These are phyloP conservation scores for Ophiostoma fasciatum DNA, from an alignment of 2,329 filamentous ascomycete species.

Conservation along the genomic window DNA sequence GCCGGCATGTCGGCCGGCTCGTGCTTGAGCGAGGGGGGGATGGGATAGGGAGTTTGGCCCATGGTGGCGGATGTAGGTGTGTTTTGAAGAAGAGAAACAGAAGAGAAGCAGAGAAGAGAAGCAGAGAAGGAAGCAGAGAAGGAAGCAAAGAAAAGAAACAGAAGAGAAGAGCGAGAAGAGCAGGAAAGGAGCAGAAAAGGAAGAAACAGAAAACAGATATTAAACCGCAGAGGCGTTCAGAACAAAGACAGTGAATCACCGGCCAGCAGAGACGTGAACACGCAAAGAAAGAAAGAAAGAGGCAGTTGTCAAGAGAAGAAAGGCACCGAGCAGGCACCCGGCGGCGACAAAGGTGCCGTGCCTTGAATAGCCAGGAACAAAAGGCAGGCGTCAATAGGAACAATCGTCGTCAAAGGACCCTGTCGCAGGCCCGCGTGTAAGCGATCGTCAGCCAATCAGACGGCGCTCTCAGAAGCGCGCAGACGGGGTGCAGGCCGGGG, in stretches of 20 bases:
- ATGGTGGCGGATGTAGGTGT: constrained; percentile 12
- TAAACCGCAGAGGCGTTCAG: neutral
- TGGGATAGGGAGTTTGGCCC: constrained; percentile 13
- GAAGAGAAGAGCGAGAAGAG: constrained; percentile 1
- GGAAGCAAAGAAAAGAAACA: constrained; percentile 4
- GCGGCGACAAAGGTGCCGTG: too few species aligned
- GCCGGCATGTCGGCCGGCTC: constrained; percentile 19
- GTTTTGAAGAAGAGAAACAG: constrained; percentile 16
- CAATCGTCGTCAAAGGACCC: too few species aligned
- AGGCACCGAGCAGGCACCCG: too few species aligned
- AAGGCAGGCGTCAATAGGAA: too few species aligned
- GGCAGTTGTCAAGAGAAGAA: neutral
- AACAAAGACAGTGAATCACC: too few species aligned
- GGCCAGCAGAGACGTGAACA: too few species aligned
- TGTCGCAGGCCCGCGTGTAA: too few species aligned
- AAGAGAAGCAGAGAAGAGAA: too few species aligned
- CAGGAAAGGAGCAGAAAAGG: constrained; percentile 1
- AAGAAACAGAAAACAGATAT: neutral
- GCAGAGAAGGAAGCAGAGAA: constrained; percentile 12
- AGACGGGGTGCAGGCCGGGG: too few species aligned
- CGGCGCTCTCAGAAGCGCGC: too few species aligned
- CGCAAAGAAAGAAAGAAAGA: neutral
- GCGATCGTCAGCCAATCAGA: too few species aligned
- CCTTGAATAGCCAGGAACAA: too few species aligned
- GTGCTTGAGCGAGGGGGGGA: constrained; percentile 19